These are phyloP conservation scores for Stylonectria norvegica DNA, from an alignment of 2,329 filamentous ascomycete species.

Conservation along the genomic window DNA sequence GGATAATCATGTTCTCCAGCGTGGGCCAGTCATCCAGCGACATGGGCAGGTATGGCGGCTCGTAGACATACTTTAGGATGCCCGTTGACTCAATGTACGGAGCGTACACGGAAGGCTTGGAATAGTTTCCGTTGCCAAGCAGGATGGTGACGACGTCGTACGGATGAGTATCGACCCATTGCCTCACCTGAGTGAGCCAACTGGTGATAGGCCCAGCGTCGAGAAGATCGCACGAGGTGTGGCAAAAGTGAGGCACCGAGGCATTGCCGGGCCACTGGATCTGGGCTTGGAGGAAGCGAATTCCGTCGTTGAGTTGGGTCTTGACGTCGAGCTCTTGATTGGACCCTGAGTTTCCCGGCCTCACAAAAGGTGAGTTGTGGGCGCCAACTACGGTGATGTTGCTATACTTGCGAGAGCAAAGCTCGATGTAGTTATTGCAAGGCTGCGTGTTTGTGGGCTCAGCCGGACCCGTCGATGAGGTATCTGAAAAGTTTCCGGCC, in stretches of 20 bases:
- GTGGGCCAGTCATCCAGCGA: conserved; percentile 77
- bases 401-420: conserved; percentile 73
- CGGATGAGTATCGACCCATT: conserved; percentile 73
- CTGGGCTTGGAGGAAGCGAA: conserved; percentile 62
- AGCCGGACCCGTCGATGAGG: conserved; percentile 23
- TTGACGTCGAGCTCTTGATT: conserved; percentile 70
- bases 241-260: conserved; percentile 69
- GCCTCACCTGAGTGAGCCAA: conserved; percentile 65
- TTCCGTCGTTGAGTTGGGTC: conserved; percentile 73
- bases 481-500: conserved; percentile 38
- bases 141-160: conserved; percentile 87
- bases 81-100: conserved; percentile 68
- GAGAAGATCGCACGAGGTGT: conserved; percentile 77
- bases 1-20: conserved; percentile 70
- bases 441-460: conserved; percentile 67
- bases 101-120: conserved; percentile 60
- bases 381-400: conserved; percentile 76
- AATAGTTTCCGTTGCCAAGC: conserved; percentile 78
- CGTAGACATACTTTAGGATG: conserved; percentile 69
- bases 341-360: conserved; percentile 65
- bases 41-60: conserved; percentile 69
- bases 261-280: conserved; percentile 55
- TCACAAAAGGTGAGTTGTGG: conserved; percentile 79
- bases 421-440: conserved; percentile 76
- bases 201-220: conserved; percentile 74